Conservation (phyloP, 805 yeast genomes). For the Metschnikowia chrysomelidarum region DNA sequence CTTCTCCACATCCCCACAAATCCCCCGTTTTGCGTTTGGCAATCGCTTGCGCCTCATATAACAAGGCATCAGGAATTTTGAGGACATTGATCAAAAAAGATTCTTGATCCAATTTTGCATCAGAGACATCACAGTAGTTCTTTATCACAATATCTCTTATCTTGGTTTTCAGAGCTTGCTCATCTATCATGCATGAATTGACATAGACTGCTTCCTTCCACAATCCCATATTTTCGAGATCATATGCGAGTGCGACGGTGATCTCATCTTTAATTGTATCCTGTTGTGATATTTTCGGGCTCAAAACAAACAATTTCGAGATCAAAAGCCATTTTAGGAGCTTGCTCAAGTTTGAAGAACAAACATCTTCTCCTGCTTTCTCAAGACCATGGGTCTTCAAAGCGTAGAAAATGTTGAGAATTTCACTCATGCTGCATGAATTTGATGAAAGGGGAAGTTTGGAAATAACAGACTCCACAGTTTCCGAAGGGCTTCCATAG, state of each 20-base stretch:
- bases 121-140: conserved; percentile 31
- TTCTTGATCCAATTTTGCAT: conserved; percentile 25
- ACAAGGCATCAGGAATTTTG: conserved; percentile 45
- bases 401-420: conserved; percentile 21
- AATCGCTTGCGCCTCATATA: conserved; percentile 62
- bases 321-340: conserved; percentile 53
- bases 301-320: conserved; percentile 42
- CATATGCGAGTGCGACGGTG: conserved; percentile 45
- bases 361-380: conserved; percentile 10
- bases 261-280: conserved; percentile 18
- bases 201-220: conserved; percentile 64
- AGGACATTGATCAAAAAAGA: conserved; percentile 38
- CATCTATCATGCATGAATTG: conserved; percentile 53
- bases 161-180: conserved; percentile 39
- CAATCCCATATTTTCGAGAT: conserved; percentile 43
- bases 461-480: conserved; percentile 8
- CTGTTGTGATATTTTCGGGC: conserved; percentile 36
- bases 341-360: conserved; percentile 26
- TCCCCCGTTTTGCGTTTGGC: conserved; percentile 49
- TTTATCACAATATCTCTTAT: conserved; percentile 38
- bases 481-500: conserved; percentile 48
- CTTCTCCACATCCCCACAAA: conserved; percentile 56
- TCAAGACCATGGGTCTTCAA: conserved; percentile 5
- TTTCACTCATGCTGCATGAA: conserved; percentile 2
- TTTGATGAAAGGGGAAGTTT: conserved; percentile 1